These are phyloP conservation scores for Ramaria sp. DNA, from an alignment of 768 basidiomycete species.

Conservation along the genomic window DNA sequence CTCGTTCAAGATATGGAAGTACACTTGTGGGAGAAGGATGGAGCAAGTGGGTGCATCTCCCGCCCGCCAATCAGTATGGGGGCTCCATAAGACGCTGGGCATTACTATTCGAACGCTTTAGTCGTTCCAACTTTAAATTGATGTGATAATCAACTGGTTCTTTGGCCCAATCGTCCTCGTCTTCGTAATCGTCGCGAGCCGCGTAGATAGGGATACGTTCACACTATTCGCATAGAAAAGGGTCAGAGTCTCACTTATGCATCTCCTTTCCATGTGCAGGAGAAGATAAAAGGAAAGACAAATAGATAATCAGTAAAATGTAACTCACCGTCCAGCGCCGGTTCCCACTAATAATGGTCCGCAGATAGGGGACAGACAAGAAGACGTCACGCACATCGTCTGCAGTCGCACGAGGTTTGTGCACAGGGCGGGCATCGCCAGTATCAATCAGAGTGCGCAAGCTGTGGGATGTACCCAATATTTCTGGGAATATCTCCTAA, in stretches of 20 bases:
- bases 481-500: constrained; percentile 23
- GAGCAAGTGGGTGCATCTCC: too few relatives aligned
- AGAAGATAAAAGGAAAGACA: constrained; percentile 8
- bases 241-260: not conserved
- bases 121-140: not conserved
- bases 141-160: not conserved
- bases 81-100: not conserved
- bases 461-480: constrained; percentile 25
- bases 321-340: constrained; percentile 44
- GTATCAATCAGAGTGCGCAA: constrained; percentile 37
- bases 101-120: not conserved
- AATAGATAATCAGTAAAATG: constrained; percentile 15
- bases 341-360: constrained; percentile 36
- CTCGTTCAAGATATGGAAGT: too few relatives aligned
- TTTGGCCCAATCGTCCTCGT: not conserved
- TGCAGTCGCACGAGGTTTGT: constrained; percentile 26
- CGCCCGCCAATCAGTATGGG: not conserved
- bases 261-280: too few relatives aligned
- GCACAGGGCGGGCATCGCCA: constrained; percentile 28
- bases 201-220: not conserved
- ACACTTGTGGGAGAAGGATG: too few relatives aligned
- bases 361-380: constrained; percentile 27
- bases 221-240: not conserved
- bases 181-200: not conserved
- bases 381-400: constrained; percentile 32